Percentiles rank a stretch among this genome's conserved stretches.
Evolutionary conservation across 2,329 filamentous ascomycete genomes (phyloP).

Genomic region (Lasiodiplodia gonubiensis): DNA sequence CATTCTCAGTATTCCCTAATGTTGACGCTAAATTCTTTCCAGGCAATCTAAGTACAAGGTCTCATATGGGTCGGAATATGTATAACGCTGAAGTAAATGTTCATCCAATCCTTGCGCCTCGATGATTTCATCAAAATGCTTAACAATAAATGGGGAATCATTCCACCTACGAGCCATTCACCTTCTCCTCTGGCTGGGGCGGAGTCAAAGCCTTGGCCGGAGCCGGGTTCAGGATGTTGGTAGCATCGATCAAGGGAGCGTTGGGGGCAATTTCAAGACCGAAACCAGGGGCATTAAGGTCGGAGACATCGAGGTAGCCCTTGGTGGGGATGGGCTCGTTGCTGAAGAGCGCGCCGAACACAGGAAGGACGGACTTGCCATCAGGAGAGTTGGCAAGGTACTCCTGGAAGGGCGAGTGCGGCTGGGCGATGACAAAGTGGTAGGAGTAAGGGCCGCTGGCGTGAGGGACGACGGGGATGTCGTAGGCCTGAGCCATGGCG

Average conservation of each 20-base stretch:
- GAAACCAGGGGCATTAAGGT: slow-evolving; percentile 88
- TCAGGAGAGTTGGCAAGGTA: slow-evolving; percentile 93
- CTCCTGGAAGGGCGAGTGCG: slow-evolving; percentile 93
- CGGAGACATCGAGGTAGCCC: slow-evolving; percentile 78
- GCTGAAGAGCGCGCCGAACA: slow-evolving; percentile 88
- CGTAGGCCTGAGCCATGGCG: slow-evolving; percentile 88
- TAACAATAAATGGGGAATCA: slow-evolving; percentile 8
- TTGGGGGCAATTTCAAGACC: slow-evolving; percentile 84
- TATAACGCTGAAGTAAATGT: not conserved
- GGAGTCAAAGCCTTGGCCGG: slow-evolving; percentile 50
- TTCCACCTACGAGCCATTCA: not conserved
- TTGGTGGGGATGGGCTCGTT: slow-evolving; percentile 89
- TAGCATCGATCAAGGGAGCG: slow-evolving; percentile 78
- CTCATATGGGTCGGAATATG: not conserved
- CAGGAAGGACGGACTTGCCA: slow-evolving; percentile 85
- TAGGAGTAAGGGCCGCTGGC: slow-evolving; percentile 94
- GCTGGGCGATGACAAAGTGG: slow-evolving; percentile 92
- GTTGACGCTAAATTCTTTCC: too few species aligned
- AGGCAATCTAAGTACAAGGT: too few species aligned
- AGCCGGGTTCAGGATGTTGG: slow-evolving; percentile 72
- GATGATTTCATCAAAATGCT: not conserved
- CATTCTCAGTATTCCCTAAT: too few species aligned
- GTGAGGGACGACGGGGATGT: slow-evolving; percentile 94
- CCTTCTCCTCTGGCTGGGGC: slow-evolving; percentile 17
- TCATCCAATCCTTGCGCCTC: not conserved